Base-by-base conservation (phyloP, 2,329 filamentous ascomycete species). In the Penicillium fuscoglaucum region DNA sequence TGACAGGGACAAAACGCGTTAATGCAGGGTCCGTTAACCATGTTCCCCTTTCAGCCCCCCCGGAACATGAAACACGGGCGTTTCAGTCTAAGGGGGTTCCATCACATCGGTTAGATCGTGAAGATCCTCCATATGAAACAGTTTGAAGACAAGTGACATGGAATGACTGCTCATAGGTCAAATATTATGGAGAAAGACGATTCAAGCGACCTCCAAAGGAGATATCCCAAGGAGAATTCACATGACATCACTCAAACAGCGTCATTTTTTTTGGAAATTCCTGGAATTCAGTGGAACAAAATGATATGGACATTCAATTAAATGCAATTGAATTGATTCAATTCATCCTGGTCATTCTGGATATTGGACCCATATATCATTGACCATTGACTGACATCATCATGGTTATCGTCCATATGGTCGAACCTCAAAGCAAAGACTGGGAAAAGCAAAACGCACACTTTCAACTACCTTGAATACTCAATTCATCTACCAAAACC, bases 1-100 rank as follows among this genome's bases (percentile, higher is more conserved):
- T 55, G 56, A 37, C 24, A 46, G 49, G 54, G 44, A 57, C 39
- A 52, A 49, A 55, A 5, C 43, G 29, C 58, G 44, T 54, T 61
- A 31, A 61, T 59, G 57, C 49, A 60, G 61, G 52, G 37, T 43
- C 49, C 39, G 41, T 52, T 10, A 40, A 19, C 9, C 28, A 31
- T 47, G 8, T 35, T 8, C 48, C 48, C 43, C 43, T n/a, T 35
- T 37, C 51, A 41, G 26, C 24, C 8, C 21, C 17, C 33, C 41
- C 37, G 26, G 26, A 52, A 57, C 48, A 57, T 60, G 44, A 55
- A 56, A 56, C 59, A 48, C 35, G 37, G 19, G 13, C 3, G 29
- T 35, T 48, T 48, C 29, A 35, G 46, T 24, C 29, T 24, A 35
- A 7, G 19, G 13, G 29, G 31, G 29, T n/a, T 35, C n/a, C 26